These are phyloP conservation scores for Saccharomycodes ludwigii DNA, from an alignment of 805 yeast species.

Conservation along the genomic window DNA sequence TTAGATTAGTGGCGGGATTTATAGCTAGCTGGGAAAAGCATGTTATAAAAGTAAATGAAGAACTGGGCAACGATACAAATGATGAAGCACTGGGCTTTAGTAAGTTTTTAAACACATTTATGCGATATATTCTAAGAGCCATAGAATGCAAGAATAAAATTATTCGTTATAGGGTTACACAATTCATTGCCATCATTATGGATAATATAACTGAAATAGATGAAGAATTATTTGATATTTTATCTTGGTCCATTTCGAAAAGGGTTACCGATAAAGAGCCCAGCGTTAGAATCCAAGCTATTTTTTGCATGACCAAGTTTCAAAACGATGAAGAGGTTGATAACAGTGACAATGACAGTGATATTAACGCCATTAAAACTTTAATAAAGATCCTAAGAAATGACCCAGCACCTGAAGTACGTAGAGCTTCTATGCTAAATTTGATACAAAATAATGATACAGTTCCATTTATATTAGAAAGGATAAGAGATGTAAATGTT, in stretches of 20 bases:
- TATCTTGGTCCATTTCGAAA: conserved; percentile 47
- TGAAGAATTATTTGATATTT: conserved; percentile 50
- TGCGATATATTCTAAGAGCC: conserved; percentile 65
- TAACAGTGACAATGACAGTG: conserved; percentile 20
- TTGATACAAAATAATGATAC: conserved; percentile 44
- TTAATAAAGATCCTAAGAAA: conserved; percentile 46
- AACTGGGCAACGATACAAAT: conserved; percentile 21
- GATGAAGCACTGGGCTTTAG: conserved; percentile 30
- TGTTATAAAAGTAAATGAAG: conserved; percentile 16
- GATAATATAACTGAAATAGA: conserved; percentile 65
- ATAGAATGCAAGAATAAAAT: conserved; percentile 61
- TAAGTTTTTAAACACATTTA: conserved; percentile 45
- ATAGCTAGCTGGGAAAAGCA: conserved; percentile 30
- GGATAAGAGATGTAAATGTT: conserved; percentile 72
- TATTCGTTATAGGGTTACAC: conserved; percentile 73
- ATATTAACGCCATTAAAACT: conserved; percentile 33
- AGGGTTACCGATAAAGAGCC: conserved; percentile 70
- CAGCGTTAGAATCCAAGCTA: conserved; percentile 71
- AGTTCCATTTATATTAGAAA: conserved; percentile 48
- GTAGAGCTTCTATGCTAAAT: conserved; percentile 72
- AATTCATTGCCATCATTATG: conserved; percentile 58
- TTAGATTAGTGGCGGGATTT: conserved; percentile 51
- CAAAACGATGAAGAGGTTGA: conserved; percentile 40
- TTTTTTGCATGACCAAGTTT: conserved; percentile 64
- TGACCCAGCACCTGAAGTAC: conserved; percentile 80